Conservation (phyloP, 1,139 yeast species). For the Taphrina pruni region DNA sequence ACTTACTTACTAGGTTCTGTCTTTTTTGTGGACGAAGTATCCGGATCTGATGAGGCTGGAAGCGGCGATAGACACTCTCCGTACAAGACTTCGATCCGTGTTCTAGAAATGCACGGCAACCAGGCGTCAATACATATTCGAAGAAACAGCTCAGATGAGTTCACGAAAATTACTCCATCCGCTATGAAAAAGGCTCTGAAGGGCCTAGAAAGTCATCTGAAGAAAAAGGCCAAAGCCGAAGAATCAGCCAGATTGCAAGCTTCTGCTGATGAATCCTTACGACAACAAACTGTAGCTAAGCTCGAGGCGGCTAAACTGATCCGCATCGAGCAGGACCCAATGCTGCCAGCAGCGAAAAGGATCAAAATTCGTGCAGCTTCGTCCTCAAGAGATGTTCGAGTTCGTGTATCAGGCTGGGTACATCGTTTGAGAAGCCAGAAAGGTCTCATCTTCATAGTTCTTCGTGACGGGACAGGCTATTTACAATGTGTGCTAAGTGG, state of each 20-base stretch:
- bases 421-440: constrained; percentile 93
- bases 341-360: constrained; percentile 71
- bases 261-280: constrained; percentile 59
- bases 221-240: constrained; percentile 57
- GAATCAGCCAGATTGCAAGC: constrained; percentile 56
- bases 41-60: constrained; percentile 67
- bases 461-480: constrained; percentile 94
- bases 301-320: constrained; percentile 76
- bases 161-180: constrained; percentile 82
- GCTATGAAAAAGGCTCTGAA: constrained; percentile 96
- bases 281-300: constrained; percentile 70
- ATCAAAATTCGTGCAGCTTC: constrained; percentile 68
- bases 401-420: constrained; percentile 88
- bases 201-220: constrained; percentile 89
- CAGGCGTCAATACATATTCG: constrained; percentile 71
- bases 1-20: background rate
- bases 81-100: constrained; percentile 82
- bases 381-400: constrained; percentile 65
- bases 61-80: constrained; percentile 73
- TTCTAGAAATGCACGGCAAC: constrained; percentile 59
- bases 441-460: constrained; percentile 85
- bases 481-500: constrained; percentile 88
- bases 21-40: constrained; percentile 63
- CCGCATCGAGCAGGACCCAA: constrained; percentile 70
- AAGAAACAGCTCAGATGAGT: constrained; percentile 65